Evolutionary conservation across 1,284 basidiomycete species (phyloP).

Genomic region (Heterobasidion irregulare): DNA sequence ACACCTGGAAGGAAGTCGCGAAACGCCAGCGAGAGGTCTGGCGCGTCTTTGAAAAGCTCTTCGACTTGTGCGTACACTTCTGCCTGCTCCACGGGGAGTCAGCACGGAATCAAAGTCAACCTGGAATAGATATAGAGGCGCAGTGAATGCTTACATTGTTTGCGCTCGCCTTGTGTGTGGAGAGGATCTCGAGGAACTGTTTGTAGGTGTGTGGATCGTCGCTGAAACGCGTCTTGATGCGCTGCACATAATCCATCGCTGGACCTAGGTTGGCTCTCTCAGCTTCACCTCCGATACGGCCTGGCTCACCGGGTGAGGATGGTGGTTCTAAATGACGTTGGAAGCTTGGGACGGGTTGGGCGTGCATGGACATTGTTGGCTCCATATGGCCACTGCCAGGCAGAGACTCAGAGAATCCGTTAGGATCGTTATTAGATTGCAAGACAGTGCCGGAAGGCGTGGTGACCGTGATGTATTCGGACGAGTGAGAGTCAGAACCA

Average conservation of each 20-base stretch:
- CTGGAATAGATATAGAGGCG: slow-evolving; percentile 14
- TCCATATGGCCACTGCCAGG: too few species aligned
- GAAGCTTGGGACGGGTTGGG: too few species aligned
- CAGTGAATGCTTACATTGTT: slow-evolving; percentile 41
- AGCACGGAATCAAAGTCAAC: slow-evolving; percentile 15
- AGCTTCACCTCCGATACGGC: slow-evolving; percentile 16
- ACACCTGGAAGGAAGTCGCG: slow-evolving; percentile 79
- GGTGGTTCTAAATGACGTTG: too few species aligned
- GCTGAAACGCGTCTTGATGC: slow-evolving; percentile 89
- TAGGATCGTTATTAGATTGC: slow-evolving; percentile 18
- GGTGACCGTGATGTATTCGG: slow-evolving; percentile 78
- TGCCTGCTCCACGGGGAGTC: slow-evolving; percentile 29
- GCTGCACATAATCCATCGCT: slow-evolving; percentile 93
- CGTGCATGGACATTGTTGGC: too few species aligned
- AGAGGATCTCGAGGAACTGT: slow-evolving; percentile 89
- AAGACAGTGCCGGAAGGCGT: slow-evolving; percentile 66
- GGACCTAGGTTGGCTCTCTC: slow-evolving; percentile 36
- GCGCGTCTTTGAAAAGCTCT: slow-evolving; percentile 79
- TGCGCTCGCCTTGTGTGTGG: slow-evolving; percentile 45
- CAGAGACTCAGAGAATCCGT: background rate
- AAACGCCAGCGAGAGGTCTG: slow-evolving; percentile 88
- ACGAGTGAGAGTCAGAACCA: slow-evolving; percentile 45
- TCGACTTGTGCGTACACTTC: slow-evolving; percentile 85
- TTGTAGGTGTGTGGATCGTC: slow-evolving; percentile 87
- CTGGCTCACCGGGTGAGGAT: background rate